Percentiles rank a stretch among this genome's conserved stretches.
phyloP scores from a whole-genome alignment of 2,329 filamentous ascomycete genomes.

The Nemania sp. region DNA sequence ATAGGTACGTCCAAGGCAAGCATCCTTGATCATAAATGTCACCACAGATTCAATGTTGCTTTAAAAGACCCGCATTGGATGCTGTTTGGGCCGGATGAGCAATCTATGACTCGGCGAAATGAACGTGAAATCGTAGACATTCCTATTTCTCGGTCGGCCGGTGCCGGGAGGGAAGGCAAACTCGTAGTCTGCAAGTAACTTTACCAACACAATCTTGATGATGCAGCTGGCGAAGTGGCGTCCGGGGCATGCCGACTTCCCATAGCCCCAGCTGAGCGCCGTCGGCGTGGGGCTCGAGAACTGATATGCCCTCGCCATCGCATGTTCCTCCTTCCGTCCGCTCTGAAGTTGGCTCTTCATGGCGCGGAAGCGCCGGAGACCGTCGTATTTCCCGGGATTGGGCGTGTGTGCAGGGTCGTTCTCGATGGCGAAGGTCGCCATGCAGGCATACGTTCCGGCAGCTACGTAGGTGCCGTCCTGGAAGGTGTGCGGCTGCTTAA shows the following conservation, averaged over 20 bases:
- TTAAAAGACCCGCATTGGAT: too few relatives aligned
- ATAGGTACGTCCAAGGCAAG: too few relatives aligned
- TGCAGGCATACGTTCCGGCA: neutral
- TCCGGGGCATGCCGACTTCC: slow-evolving; percentile 40
- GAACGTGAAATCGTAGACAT: slow-evolving; percentile 32
- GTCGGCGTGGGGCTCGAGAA: neutral
- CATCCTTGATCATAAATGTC: too few relatives aligned
- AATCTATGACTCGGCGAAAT: slow-evolving; percentile 26
- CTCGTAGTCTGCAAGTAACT: slow-evolving; percentile 37
- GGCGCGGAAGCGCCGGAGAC: neutral
- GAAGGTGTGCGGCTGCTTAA: slow-evolving; percentile 12
- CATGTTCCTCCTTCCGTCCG: neutral
- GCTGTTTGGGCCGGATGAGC: neutral
- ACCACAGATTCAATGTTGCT: too few relatives aligned
- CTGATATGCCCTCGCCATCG: slow-evolving; percentile 15
- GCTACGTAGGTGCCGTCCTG: slow-evolving; percentile 1
- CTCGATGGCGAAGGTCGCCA: neutral
- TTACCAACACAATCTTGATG: slow-evolving; percentile 39
- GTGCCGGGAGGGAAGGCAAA: slow-evolving; percentile 30
- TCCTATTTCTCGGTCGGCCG: slow-evolving; percentile 30
- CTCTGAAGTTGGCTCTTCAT: too few relatives aligned
- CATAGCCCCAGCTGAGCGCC: slow-evolving; percentile 29
- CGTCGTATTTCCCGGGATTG: neutral
- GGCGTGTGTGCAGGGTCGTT: neutral
- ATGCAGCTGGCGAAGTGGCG: slow-evolving; percentile 37